These are phyloP conservation scores for Linanthus parryae DNA, from an alignment of 148 eudicot species.

Conservation along the genomic window DNA sequence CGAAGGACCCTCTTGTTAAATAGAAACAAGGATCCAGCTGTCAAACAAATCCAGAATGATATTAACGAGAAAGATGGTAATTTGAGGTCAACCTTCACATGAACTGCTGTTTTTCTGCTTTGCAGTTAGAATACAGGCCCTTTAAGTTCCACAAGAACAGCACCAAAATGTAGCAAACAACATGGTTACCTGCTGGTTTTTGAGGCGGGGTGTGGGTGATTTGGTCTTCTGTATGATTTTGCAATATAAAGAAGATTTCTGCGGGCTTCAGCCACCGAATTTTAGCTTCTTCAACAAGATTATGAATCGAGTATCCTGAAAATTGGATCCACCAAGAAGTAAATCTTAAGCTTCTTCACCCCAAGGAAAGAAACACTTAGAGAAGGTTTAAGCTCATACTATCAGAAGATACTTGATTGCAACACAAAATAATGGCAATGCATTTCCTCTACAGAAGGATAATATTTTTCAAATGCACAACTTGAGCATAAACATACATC, in stretches of 20 bases:
- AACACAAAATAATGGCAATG: too few relatives aligned
- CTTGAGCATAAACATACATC: too few relatives aligned
- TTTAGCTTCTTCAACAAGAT: slow-evolving; percentile 69
- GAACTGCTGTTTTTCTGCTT: too few relatives aligned
- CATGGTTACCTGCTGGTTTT: slow-evolving; percentile 59
- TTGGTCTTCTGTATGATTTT: slow-evolving; percentile 55
- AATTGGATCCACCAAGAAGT: too few relatives aligned
- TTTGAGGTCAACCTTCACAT: too few relatives aligned
- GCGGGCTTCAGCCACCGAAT: slow-evolving; percentile 79
- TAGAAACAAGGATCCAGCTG: slow-evolving; percentile 88
- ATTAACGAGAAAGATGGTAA: too few relatives aligned
- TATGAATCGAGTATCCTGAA: slow-evolving; percentile 58
- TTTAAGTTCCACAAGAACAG: not conserved
- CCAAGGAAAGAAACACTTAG: too few relatives aligned
- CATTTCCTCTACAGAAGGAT: too few relatives aligned
- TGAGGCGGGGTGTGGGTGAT: slow-evolving; percentile 54
- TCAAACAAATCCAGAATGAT: slow-evolving; percentile 13
- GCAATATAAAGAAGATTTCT: slow-evolving; percentile 73
- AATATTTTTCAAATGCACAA: too few relatives aligned
- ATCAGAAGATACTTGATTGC: too few relatives aligned
- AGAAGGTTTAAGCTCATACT: too few relatives aligned
- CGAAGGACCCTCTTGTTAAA: slow-evolving; percentile 88
- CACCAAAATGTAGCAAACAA: not conserved
- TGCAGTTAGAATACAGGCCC: not conserved
- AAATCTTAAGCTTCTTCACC: too few relatives aligned